Percentiles rank a stretch among this genome's conserved stretches.
phyloP scores from a whole-genome alignment of 257 asterid genomes.

The Nicotiana noctiflora region DNA sequence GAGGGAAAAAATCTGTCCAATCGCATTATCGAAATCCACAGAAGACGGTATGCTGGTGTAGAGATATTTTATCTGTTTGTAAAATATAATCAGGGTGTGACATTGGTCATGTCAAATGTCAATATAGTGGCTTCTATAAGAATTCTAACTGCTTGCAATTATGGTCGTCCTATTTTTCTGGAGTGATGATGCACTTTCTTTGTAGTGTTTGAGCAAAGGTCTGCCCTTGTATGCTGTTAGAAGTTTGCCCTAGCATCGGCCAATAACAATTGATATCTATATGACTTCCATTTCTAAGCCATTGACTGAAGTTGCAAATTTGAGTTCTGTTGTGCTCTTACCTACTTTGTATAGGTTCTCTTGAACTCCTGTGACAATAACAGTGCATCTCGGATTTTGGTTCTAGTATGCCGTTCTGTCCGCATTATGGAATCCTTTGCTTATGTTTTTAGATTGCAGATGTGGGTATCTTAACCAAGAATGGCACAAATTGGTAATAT shows the following conservation, averaged over 20 bases:
- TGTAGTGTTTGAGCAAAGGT: slow-evolving; percentile 1
- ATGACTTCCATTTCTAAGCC: neutral
- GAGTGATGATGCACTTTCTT: neutral
- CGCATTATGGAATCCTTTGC: neutral
- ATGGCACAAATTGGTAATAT: neutral
- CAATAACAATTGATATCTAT: neutral
- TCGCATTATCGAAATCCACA: slow-evolving; percentile 61
- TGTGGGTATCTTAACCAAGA: neutral
- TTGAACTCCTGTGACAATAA: neutral
- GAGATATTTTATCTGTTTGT: neutral
- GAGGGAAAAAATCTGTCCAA: slow-evolving; percentile 55
- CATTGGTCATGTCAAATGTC: neutral
- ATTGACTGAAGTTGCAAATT: neutral
- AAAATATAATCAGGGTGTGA: neutral
- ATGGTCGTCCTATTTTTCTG: neutral
- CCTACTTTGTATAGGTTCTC: neutral
- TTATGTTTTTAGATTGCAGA: neutral
- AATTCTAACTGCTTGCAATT: neutral
- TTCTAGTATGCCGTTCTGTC: too few relatives aligned
- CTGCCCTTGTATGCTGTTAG: neutral
- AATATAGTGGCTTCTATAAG: neutral
- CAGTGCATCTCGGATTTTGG: neutral
- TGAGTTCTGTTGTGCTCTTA: neutral
- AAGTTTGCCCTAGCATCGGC: neutral
- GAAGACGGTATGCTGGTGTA: slow-evolving; percentile 47